Conservation (phyloP, 768 basidiomycete species). For the Leccinum uliginosum region DNA sequence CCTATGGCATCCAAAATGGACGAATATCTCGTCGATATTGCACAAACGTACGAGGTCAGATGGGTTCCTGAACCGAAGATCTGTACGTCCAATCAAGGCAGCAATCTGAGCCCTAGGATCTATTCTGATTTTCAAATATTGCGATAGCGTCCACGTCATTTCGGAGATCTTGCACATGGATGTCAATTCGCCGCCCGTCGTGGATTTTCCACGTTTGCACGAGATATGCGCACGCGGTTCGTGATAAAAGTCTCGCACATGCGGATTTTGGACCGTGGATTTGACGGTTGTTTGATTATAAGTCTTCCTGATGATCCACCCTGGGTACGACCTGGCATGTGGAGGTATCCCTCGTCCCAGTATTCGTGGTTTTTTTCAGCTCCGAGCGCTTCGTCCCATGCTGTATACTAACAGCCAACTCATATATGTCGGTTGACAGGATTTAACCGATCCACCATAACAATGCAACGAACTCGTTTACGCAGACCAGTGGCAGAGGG, state of each 20-base stretch:
- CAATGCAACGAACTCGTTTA: not conserved
- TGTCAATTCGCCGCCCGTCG: slow-evolving; percentile 39
- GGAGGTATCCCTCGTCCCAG: slow-evolving; percentile 52
- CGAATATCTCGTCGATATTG: slow-evolving; percentile 49
- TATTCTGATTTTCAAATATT: not conserved
- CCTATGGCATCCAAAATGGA: slow-evolving; percentile 58
- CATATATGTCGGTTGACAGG: not conserved
- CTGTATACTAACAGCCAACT: slow-evolving; percentile 2
- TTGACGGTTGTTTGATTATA: slow-evolving; percentile 24
- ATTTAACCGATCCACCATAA: not conserved
- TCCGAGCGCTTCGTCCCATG: not conserved
- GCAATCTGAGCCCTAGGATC: not conserved
- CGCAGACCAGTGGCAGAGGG: slow-evolving; percentile 15
- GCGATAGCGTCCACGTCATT: slow-evolving; percentile 45
- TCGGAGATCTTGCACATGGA: slow-evolving; percentile 55
- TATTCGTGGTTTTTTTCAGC: not conserved
- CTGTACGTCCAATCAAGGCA: slow-evolving; percentile 39
- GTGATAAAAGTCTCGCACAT: slow-evolving; percentile 12
- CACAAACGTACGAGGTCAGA: slow-evolving; percentile 45
- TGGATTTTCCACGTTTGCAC: slow-evolving; percentile 56
- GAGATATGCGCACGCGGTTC: slow-evolving; percentile 59
- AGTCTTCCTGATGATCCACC: slow-evolving; percentile 71
- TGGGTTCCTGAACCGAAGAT: slow-evolving; percentile 67
- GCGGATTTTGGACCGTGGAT: not conserved
- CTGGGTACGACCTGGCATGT: slow-evolving; percentile 73